Conservation (phyloP, 1,139 yeast species). For the Pichia sp. region DNA sequence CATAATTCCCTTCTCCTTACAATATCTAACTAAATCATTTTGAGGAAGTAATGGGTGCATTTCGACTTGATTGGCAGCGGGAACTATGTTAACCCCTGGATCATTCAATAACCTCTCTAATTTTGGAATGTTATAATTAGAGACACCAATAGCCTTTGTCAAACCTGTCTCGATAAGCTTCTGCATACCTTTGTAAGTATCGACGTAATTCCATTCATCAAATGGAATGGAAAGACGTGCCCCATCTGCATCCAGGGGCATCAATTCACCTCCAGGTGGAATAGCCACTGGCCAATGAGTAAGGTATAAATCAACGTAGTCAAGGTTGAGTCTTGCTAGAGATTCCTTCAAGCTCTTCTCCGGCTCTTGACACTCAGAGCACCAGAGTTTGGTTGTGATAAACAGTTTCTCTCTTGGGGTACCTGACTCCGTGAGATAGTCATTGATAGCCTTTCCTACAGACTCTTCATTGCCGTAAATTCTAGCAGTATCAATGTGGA, state of each 20-base stretch:
- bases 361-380: slow-evolving; percentile 46
- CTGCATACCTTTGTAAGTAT: slow-evolving; percentile 70
- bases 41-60: slow-evolving; percentile 60
- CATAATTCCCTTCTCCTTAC: slow-evolving; percentile 43
- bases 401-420: slow-evolving; percentile 39
- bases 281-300: slow-evolving; percentile 83
- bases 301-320: slow-evolving; percentile 76
- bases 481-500: slow-evolving; percentile 56
- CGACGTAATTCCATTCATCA: slow-evolving; percentile 47
- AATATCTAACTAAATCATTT: slow-evolving; percentile 51
- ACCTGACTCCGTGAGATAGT: slow-evolving; percentile 30
- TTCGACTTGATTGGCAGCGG: slow-evolving; percentile 56
- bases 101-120: slow-evolving; percentile 42
- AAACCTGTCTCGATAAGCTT: slow-evolving; percentile 34
- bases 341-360: slow-evolving; percentile 55
- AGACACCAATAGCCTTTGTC: slow-evolving; percentile 70
- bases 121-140: slow-evolving; percentile 57
- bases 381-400: slow-evolving; percentile 41
- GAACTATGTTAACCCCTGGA: slow-evolving; percentile 43
- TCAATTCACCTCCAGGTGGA: slow-evolving; percentile 32
- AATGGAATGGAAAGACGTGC: slow-evolving; percentile 31
- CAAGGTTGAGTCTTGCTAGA: slow-evolving; percentile 59
- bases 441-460: slow-evolving; percentile 43
- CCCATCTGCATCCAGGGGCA: slow-evolving; percentile 25
- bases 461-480: slow-evolving; percentile 47